Conservation (phyloP, 768 basidiomycete species). For the Russula virescens region DNA sequence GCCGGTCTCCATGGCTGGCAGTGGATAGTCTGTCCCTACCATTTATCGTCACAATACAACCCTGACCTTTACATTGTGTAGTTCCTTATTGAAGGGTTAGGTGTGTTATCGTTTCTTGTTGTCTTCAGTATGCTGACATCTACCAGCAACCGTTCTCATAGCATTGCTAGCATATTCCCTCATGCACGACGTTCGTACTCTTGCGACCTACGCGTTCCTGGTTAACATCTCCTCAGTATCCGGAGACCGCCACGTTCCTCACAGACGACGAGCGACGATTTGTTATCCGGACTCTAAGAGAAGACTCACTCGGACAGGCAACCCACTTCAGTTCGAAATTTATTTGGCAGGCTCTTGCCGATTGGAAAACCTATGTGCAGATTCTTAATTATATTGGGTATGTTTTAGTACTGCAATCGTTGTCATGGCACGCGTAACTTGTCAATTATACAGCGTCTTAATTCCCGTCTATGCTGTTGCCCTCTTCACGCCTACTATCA, state of each 20-base stretch:
- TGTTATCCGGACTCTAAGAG: slow-evolving; percentile 28
- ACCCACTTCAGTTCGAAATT: slow-evolving; percentile 33
- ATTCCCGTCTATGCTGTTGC: slow-evolving; percentile 43
- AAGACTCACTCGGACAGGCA: slow-evolving; percentile 30
- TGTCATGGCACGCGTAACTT: not conserved
- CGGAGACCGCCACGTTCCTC: slow-evolving; percentile 41
- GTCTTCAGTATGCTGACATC: not conserved
- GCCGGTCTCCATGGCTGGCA: slow-evolving; percentile 38
- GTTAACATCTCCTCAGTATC: slow-evolving; percentile 30
- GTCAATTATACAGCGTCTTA: slow-evolving; percentile 32
- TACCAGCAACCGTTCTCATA: slow-evolving; percentile 30
- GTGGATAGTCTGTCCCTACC: slow-evolving; percentile 40
- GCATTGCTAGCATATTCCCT: slow-evolving; percentile 40
- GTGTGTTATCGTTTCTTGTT: slow-evolving; percentile 15
- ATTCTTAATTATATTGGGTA: slow-evolving; percentile 7
- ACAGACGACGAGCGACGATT: slow-evolving; percentile 32
- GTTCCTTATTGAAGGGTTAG: slow-evolving; percentile 44
- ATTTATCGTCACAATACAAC: not conserved
- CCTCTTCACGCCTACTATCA: slow-evolving; percentile 34
- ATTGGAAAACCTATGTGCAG: slow-evolving; percentile 27
- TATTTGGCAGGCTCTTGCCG: slow-evolving; percentile 31
- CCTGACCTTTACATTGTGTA: slow-evolving; percentile 16
- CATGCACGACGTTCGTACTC: slow-evolving; percentile 35
- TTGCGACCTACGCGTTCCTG: not conserved
- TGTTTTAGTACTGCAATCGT: not conserved